Conservation (phyloP, 331 rosid species). For the Saraca asoca region DNA sequence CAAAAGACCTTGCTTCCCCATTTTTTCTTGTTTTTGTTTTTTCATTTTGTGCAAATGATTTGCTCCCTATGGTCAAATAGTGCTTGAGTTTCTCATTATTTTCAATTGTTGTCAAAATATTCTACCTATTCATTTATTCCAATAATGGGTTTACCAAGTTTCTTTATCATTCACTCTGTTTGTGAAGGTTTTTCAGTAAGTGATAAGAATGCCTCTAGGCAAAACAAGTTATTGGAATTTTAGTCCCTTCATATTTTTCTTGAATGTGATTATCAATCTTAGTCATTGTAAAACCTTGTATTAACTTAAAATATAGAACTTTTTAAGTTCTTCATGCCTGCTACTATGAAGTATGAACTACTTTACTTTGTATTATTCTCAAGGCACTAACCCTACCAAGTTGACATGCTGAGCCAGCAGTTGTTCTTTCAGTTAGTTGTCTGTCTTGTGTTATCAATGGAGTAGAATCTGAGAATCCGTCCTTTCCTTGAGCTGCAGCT, state of each 20-base stretch:
- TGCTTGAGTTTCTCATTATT: constrained; percentile 13
- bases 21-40: neutral
- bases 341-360: neutral
- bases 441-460: constrained; percentile 22
- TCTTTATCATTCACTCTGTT: neutral
- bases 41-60: neutral
- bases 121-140: neutral
- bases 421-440: constrained; percentile 15
- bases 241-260: neutral
- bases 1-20: neutral
- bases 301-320: neutral
- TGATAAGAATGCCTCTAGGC: neutral
- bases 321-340: constrained; percentile 10
- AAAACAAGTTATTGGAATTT: neutral
- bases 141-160: neutral
- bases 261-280: constrained; percentile 8
- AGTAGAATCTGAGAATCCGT: constrained; percentile 39
- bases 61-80: neutral
- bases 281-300: neutral
- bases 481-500: constrained; percentile 66
- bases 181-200: constrained; percentile 7
- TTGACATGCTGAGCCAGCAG: constrained; percentile 22
- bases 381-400: constrained; percentile 16
- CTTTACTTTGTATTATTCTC: constrained; percentile 6
- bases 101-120: neutral